Conservation (phyloP, 371 early-diverging fungal genomes). For the Circinella minor region DNA sequence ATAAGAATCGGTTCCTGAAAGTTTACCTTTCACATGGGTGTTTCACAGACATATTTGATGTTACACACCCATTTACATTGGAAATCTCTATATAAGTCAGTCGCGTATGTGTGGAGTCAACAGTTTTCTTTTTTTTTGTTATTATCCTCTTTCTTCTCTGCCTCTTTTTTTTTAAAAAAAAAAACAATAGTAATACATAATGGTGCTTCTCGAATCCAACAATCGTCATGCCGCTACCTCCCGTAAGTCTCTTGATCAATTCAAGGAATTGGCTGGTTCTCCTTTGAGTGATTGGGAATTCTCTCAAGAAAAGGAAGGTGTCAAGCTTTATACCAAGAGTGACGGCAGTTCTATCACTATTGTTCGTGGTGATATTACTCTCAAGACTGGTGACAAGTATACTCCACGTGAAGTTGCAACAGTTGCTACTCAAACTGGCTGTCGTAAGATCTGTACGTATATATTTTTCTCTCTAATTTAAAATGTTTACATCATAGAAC, state of each 20-base stretch:
- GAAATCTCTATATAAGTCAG: constrained; percentile 13
- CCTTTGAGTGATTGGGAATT: constrained; percentile 27
- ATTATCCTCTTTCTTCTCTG: neutral
- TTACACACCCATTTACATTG: constrained; percentile 7
- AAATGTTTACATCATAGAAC: neutral
- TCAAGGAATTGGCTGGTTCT: constrained; percentile 29
- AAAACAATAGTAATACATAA: constrained; percentile 5
- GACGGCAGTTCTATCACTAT: constrained; percentile 9
- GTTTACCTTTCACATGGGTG: constrained; percentile 4
- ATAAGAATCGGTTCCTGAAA: neutral
- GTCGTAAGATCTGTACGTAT: constrained; percentile 28
- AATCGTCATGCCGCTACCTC: constrained; percentile 33
- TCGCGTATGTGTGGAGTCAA: neutral
- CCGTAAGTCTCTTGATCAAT: constrained; percentile 25
- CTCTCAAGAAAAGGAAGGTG: constrained; percentile 27
- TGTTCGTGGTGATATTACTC: constrained; percentile 26
- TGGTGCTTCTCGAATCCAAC: constrained; percentile 36
- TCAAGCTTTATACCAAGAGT: constrained; percentile 29
- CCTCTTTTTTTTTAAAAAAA: constrained; percentile 6
- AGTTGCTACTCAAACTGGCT: constrained; percentile 22
- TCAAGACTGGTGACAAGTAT: constrained; percentile 17
- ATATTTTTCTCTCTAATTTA: neutral
- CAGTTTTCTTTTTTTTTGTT: neutral
- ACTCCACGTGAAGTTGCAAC: constrained; percentile 27
- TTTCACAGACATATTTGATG: neutral